These are phyloP conservation scores for Dichotomocladium elegans DNA, from an alignment of 371 early-diverging fungal genomes.

Conservation along the genomic window DNA sequence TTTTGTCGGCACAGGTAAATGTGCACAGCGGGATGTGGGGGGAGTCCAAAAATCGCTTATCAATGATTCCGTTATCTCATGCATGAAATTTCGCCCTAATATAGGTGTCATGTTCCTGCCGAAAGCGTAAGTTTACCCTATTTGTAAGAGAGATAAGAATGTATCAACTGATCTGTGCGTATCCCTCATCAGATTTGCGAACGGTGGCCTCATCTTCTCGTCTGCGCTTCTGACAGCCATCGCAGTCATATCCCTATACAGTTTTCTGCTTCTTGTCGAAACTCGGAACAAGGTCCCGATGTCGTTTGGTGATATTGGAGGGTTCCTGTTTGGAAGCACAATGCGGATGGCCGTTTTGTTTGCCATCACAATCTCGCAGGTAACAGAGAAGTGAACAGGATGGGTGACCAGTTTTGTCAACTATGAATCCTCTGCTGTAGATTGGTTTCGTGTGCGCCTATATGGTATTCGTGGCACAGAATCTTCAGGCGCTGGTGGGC, in stretches of 20 bases:
- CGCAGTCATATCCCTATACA: slow-evolving; percentile 55
- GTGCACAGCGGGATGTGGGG: not conserved
- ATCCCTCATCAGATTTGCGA: slow-evolving; percentile 48
- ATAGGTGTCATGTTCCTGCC: slow-evolving; percentile 75
- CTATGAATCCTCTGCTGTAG: slow-evolving; percentile 16
- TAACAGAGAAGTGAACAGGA: slow-evolving; percentile 12
- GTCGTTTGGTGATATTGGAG: slow-evolving; percentile 79
- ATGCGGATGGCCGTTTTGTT: slow-evolving; percentile 64
- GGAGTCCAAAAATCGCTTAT: too few species aligned
- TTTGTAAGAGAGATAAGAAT: too few species aligned
- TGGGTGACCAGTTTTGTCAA: not conserved
- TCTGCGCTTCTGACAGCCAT: slow-evolving; percentile 47
- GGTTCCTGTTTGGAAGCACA: slow-evolving; percentile 61
- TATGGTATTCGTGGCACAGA: slow-evolving; percentile 85
- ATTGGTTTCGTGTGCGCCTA: slow-evolving; percentile 86
- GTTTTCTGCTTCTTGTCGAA: slow-evolving; percentile 64
- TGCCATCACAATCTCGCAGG: slow-evolving; percentile 72
- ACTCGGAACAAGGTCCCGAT: slow-evolving; percentile 54
- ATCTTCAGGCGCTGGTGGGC: slow-evolving; percentile 66
- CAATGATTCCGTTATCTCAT: not conserved
- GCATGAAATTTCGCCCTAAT: not conserved
- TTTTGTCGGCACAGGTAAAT: slow-evolving; percentile 79
- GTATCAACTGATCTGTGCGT: too few species aligned
- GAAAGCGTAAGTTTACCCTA: slow-evolving; percentile 46
- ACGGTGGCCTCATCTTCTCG: slow-evolving; percentile 67